A percentile compares a stretch with the other conserved stretches of the same genome.
Conservation (phyloP, 257 asterid genomes). For the Thymus mandschuricus region DNA sequence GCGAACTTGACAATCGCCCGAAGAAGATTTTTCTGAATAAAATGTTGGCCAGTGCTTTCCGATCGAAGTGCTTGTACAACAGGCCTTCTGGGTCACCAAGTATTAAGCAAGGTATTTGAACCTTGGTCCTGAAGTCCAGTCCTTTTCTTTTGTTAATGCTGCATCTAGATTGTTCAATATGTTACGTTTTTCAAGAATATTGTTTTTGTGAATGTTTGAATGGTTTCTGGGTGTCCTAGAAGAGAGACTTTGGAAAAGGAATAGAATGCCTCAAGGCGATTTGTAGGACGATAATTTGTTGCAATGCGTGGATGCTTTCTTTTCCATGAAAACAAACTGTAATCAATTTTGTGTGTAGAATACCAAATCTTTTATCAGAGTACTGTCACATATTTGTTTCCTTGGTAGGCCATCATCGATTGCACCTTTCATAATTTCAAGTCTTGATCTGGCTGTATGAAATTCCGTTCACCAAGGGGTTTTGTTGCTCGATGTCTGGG, state of each 20-base stretch:
- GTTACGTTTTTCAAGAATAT: neutral
- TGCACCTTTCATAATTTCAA: neutral
- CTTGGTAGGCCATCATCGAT: neutral
- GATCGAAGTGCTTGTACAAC: slow-evolving; percentile 63
- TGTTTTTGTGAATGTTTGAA: slow-evolving; percentile 3
- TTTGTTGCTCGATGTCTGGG: neutral
- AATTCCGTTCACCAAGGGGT: neutral
- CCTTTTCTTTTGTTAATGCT: neutral
- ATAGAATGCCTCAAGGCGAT: neutral
- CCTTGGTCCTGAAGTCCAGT: slow-evolving; percentile 9
- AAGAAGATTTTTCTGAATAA: slow-evolving; percentile 58
- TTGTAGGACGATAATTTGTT: neutral
- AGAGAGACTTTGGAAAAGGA: too few species aligned
- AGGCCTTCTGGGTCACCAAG: slow-evolving; percentile 52
- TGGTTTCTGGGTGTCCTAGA: neutral
- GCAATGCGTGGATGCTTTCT: neutral
- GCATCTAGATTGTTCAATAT: neutral
- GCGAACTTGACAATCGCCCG: slow-evolving; percentile 50
- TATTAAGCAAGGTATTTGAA: slow-evolving; percentile 59
- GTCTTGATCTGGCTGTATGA: neutral
- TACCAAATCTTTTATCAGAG: neutral
- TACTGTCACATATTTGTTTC: neutral
- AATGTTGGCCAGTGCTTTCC: slow-evolving; percentile 71
- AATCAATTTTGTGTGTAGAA: neutral
- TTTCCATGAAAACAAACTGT: neutral